These are phyloP conservation scores for Globisporangium nodosum DNA, from an alignment of 352 stramenopile genomes.

Conservation along the genomic window DNA sequence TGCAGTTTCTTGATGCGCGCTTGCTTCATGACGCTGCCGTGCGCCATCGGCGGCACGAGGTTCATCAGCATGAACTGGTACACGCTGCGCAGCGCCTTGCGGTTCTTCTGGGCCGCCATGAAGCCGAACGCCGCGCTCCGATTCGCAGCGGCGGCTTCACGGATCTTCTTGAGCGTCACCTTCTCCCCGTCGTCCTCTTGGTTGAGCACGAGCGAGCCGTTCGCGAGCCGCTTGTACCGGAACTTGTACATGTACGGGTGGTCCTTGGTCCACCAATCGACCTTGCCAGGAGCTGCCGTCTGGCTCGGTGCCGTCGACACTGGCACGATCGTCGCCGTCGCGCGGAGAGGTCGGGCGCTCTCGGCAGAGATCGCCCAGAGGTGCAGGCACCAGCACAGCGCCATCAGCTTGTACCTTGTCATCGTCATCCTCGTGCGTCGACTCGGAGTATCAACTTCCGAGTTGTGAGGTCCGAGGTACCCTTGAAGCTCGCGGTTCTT, in stretches of 20 bases:
- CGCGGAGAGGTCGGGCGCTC: neutral
- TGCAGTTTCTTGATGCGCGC: conserved; percentile 17
- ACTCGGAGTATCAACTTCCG: too few species aligned
- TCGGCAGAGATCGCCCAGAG: neutral
- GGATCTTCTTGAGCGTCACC: conserved; percentile 9
- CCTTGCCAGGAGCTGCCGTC: conserved; percentile 5
- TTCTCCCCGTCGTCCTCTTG: conserved; percentile 9
- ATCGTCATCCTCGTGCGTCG: too few species aligned
- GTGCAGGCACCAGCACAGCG: neutral
- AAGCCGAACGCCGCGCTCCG: conserved; percentile 20
- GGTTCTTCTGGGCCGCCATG: conserved; percentile 24
- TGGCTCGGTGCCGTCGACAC: neutral
- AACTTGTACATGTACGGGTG: conserved; percentile 34
- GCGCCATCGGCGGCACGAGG: conserved; percentile 40
- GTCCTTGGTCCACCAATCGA: conserved; percentile 40
- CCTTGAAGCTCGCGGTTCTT: too few species aligned
- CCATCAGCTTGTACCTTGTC: neutral
- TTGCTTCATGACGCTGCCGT: conserved; percentile 27
- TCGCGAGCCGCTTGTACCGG: conserved; percentile 30
- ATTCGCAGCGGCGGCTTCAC: neutral
- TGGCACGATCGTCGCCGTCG: neutral
- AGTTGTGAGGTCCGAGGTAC: too few species aligned
- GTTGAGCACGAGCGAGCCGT: conserved; percentile 30
- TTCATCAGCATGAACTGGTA: conserved; percentile 37
- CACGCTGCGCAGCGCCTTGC: conserved; percentile 25